A percentile compares a stretch with the other conserved stretches of the same genome.
Evolutionary conservation across 768 basidiomycete genomes (phyloP).

Genomic region (Lentinula lateritia): DNA sequence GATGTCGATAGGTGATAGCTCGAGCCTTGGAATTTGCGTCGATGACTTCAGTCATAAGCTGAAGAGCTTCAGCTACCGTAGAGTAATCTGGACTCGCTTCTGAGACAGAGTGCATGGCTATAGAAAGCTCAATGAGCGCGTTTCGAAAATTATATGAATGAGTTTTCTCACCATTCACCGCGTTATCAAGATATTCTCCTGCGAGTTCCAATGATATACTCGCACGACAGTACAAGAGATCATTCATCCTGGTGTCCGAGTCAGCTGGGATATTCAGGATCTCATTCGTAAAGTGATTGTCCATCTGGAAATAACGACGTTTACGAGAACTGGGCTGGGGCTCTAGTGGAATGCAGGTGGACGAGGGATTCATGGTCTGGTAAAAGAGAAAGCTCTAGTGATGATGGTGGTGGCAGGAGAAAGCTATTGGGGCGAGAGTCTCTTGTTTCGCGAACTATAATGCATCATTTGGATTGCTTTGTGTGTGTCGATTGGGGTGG

Average conservation of each 20-base stretch:
- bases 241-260: not conserved
- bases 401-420: not conserved
- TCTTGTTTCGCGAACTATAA: not conserved
- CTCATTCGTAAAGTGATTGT: not conserved
- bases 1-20: not conserved
- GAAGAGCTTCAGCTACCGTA: not conserved
- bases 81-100: not conserved
- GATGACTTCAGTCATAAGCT: not conserved
- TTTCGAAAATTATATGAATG: not conserved
- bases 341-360: not conserved
- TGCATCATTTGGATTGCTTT: not conserved
- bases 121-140: not conserved
- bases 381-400: not conserved
- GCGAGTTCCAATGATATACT: not conserved
- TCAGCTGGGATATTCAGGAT: not conserved
- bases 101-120: not conserved
- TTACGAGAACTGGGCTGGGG: not conserved
- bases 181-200: not conserved
- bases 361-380: not conserved
- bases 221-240: not conserved
- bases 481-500: not conserved
- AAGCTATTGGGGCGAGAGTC: not conserved
- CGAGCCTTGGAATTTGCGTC: not conserved
- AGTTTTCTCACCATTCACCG: not conserved
- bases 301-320: not conserved